These are phyloP conservation scores for Pyrus betulifolia DNA, from an alignment of 306 rosid species.

Conservation along the genomic window DNA sequence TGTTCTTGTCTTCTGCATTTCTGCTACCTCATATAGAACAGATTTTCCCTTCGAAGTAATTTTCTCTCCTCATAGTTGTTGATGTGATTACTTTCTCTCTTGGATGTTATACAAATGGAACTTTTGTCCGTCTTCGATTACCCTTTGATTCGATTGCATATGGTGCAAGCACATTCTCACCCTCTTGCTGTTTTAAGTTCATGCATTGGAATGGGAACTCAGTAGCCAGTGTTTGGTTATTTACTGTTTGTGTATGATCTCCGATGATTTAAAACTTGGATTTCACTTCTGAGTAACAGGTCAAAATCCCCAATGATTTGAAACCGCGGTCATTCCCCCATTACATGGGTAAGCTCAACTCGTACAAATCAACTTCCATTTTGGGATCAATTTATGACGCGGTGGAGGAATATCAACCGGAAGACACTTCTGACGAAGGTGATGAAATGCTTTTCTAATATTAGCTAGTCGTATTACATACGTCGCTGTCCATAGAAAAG, in stretches of 20 bases:
- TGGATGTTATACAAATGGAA: not conserved
- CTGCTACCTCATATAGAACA: too few species aligned
- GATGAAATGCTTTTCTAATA: not conserved
- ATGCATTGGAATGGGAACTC: not conserved
- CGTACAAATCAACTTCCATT: slow-evolving; percentile 51
- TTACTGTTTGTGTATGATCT: not conserved
- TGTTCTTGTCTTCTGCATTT: too few species aligned
- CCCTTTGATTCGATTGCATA: not conserved
- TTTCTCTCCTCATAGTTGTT: too few species aligned
- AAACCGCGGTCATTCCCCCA: slow-evolving; percentile 44
- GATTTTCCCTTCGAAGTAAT: too few species aligned
- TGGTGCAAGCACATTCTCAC: not conserved
- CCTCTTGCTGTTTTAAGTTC: not conserved
- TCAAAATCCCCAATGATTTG: slow-evolving; percentile 43
- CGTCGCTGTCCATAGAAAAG: not conserved
- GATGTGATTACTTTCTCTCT: not conserved
- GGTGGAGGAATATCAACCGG: slow-evolving; percentile 29
- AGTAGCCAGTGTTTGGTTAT: not conserved
- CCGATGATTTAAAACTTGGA: not conserved
- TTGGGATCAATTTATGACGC: slow-evolving; percentile 58
- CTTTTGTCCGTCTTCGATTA: not conserved
- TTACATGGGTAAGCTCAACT: slow-evolving; percentile 42
- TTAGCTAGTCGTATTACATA: not conserved
- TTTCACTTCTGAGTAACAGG: slow-evolving; percentile 23
- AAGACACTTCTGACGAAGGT: slow-evolving; percentile 13